Percentiles rank a stretch among this genome's conserved stretches.
Evolutionary conservation across 805 yeast genomes (phyloP).

Genomic region (Schwanniomyces vanrijiae): DNA sequence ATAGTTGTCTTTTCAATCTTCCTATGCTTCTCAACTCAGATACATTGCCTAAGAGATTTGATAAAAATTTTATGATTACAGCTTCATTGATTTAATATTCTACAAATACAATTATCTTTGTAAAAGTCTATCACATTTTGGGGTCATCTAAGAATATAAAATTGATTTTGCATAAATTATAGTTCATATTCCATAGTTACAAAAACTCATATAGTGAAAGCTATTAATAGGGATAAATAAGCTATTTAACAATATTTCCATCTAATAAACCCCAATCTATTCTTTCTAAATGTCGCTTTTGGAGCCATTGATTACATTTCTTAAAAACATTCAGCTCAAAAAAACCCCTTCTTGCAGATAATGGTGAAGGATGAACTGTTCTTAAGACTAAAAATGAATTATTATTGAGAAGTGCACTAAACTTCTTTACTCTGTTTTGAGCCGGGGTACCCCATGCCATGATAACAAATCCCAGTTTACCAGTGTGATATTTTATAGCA

Average conservation of each 20-base stretch:
- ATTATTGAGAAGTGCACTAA: conserved; percentile 20
- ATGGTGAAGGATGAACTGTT: conserved; percentile 93
- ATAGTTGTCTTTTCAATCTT: neutral
- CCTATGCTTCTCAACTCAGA: too few relatives aligned
- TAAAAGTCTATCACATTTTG: too few relatives aligned
- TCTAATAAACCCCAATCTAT: conserved; percentile 66
- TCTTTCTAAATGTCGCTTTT: conserved; percentile 38
- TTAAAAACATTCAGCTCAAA: conserved; percentile 75
- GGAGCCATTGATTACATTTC: conserved; percentile 78
- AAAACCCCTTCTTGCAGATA: conserved; percentile 84
- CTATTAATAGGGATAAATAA: too few relatives aligned
- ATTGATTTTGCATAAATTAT: too few relatives aligned
- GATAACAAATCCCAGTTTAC: conserved; percentile 57
- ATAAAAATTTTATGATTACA: too few relatives aligned
- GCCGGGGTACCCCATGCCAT: conserved; percentile 86
- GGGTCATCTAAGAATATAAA: too few relatives aligned
- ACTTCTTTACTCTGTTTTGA: conserved; percentile 52
- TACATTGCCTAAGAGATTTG: too few relatives aligned
- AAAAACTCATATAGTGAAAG: too few relatives aligned
- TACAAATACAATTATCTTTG: too few relatives aligned
- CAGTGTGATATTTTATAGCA: conserved; percentile 43
- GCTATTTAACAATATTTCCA: conserved; percentile 22
- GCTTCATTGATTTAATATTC: too few relatives aligned
- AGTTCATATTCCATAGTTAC: too few relatives aligned
- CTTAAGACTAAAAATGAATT: conserved; percentile 52